Evolutionary conservation across 2,329 filamentous ascomycete species (phyloP), one percentile per base, ranked within the genome.

Genomic region (Ophiostoma himal-ulmi): DNA sequence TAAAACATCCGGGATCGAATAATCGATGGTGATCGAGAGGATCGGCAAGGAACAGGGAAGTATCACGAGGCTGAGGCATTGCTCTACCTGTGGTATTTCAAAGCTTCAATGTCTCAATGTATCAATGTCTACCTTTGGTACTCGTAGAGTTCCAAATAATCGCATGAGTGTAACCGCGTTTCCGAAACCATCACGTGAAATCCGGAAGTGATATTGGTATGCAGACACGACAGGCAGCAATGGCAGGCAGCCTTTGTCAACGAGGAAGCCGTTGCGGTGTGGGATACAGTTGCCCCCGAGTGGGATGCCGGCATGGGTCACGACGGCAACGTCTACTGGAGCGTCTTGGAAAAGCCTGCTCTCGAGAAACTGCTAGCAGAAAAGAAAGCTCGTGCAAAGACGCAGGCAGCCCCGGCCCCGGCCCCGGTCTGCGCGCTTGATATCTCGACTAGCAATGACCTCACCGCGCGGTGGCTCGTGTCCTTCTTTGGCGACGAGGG

Each of bases 321-420:
- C 8, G 70, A 77, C 14, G 81, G 81, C 71, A 83, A 83, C 74
- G 78, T 80, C 52, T 83, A 83, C 78, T 83, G 81, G 78, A 76
- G 75, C 7, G 73, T 75, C 3, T 79, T 83, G 37, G 79, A 83
- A 68, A 76, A 80, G 39, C 83, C 83, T 0, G 76, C 75, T 1
- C 77, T 84, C 1, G 68, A 76, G 17, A 77, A 79, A 4, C 75
- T 84, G 37, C 75, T 81, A 26, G 54, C 0, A 70, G 72, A 54
- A 54, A n/a, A 54, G 48, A n/a, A 22, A 10, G 48, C 48, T 10
- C 8, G 3, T 44, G 7, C 7, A 44, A 44, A 3, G 39, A 30
- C 30, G 30, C 30, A 30, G 30, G 30, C 30, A 30, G 41, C 13
- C 13, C 0, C 10, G 41, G 8, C 39, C 39, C 7, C 11, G 11